Conservation (phyloP, 805 yeast genomes). For the Phaffomyces thermotolerans region DNA sequence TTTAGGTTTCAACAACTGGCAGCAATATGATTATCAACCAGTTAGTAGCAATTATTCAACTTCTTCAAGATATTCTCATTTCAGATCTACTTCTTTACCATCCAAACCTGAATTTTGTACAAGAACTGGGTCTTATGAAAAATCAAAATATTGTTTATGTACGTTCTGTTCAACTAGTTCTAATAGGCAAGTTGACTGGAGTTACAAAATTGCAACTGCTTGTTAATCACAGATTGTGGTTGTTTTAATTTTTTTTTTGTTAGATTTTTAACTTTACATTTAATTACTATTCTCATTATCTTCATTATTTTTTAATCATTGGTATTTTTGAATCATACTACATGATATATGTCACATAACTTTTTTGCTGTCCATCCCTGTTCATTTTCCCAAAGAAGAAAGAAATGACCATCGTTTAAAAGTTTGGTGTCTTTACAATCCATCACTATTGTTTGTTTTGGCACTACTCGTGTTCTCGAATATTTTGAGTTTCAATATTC, state of each 20-base stretch:
- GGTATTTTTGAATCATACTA: neutral
- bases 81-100: slow-evolving; percentile 14
- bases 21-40: slow-evolving; percentile 1
- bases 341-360: too few species aligned
- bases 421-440: too few species aligned
- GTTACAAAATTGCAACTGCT: slow-evolving; percentile 14
- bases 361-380: too few species aligned
- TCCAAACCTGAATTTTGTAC: slow-evolving; percentile 19
- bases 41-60: slow-evolving; percentile 3
- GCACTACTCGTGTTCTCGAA: too few species aligned
- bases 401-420: too few species aligned
- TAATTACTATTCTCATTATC: too few species aligned
- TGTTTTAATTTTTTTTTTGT: neutral
- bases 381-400: too few species aligned
- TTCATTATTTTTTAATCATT: too few species aligned
- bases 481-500: too few species aligned
- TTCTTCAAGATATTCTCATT: slow-evolving; percentile 10
- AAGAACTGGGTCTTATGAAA: slow-evolving; percentile 20
- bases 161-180: slow-evolving; percentile 16
- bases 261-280: neutral
- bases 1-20: slow-evolving; percentile 2
- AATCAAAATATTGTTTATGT: slow-evolving; percentile 18
- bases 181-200: slow-evolving; percentile 18
- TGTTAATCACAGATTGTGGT: slow-evolving; percentile 3
- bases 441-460: too few species aligned